phyloP scores from a whole-genome alignment of 306 rosid species.

The Lotus japonicus region DNA sequence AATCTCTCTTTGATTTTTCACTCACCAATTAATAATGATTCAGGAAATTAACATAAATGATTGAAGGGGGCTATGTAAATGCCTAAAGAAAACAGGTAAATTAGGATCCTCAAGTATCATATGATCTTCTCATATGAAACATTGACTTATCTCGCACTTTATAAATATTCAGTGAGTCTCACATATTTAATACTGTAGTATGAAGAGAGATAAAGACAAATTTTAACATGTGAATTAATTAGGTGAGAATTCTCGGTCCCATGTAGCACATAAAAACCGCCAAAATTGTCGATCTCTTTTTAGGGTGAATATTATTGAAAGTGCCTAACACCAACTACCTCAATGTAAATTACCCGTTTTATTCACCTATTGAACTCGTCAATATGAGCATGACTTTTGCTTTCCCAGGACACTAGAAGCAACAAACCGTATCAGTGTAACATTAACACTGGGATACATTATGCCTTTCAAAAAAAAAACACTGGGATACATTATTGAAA shows the following conservation, averaged over 20 bases:
- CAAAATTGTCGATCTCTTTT: neutral
- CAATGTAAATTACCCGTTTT: neutral
- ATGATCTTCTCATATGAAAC: no score
- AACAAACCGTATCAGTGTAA: neutral
- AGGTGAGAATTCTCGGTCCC: no score
- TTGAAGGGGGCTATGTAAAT: neutral
- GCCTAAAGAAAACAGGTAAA: no score
- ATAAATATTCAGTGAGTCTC: no score
- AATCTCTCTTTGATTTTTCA: neutral
- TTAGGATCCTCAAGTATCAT: no score
- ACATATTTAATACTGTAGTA: no score
- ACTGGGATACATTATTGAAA: neutral
- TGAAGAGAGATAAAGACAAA: no score
- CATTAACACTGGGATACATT: neutral
- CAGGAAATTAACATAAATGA: neutral
- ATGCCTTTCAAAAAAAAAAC: no score
- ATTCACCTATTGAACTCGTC: no score
- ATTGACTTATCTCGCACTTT: no score
- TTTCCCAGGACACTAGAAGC: neutral
- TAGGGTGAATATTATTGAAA: neutral
- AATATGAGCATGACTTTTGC: neutral
- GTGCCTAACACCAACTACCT: neutral
- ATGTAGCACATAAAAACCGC: constrained; percentile 2
- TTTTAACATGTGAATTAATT: no score
- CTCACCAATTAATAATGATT: neutral